Evolutionary conservation across 2,329 filamentous ascomycete species (phyloP), one percentile per base, ranked within the genome.

Genomic region (Hypoxylon sp.): DNA sequence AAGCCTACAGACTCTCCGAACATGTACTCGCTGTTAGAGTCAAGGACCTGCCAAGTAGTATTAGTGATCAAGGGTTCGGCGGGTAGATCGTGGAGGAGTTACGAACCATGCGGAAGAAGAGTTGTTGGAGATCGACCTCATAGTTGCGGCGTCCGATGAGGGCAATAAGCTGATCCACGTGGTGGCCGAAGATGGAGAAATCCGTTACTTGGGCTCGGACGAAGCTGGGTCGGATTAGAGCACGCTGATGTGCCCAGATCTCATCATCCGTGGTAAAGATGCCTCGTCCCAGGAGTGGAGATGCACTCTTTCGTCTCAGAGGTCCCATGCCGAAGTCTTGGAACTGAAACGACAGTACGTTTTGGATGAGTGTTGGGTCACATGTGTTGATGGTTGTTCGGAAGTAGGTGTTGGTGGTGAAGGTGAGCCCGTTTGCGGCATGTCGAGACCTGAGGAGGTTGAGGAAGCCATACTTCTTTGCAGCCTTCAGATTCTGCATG

Each of bases 1-100:
- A 60, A 32, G 7, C 57, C 54, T 3, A 60, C 54, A 13, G 57
- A 60, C 27, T 60, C 57, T 15, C 57, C 57, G 19, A 60, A 60
- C 57, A 60, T 60, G 47, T 58, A 60, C 35, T 60, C 55, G 45
- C 55, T 58, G 31, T 60, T 60, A 5, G 57, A 60, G 38, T 60
- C 57, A 5, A 60, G 32, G 9, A 60, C 55, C 57, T 60, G 20
- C 15, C 16, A 16, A 26, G 8, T n/a, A n/a, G 34, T 7, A 16
- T 60, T 48, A 60, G 55, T 42, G 8, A 29, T 23, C 26, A 27
- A 35, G 34, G 8, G 16, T 20, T 9, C 13, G 5, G n/a, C 17
- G 27, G 30, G 26, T 20, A 17, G 12, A 16, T n/a, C 7, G 11
- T 26, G 2, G 19, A 15, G 11, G 29, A 32, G 11, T 29, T 16